Percentiles rank a stretch among this genome's conserved stretches.
Evolutionary conservation across 306 rosid genomes (phyloP).

Genomic region (Herpetospermum pedunculosum): DNA sequence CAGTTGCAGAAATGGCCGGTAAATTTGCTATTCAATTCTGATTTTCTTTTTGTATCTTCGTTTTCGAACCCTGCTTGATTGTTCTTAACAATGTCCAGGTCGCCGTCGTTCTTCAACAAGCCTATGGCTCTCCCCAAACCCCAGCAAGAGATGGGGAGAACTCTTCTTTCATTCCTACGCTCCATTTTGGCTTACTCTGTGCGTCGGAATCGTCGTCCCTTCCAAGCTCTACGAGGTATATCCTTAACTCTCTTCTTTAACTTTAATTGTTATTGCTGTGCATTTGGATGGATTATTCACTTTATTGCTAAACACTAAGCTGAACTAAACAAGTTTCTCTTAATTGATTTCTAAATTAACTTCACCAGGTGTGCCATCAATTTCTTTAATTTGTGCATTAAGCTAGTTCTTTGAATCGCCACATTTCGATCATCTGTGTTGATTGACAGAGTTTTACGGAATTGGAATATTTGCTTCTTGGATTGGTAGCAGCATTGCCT

Average conservation of each 20-base stretch:
- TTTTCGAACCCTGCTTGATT: no score
- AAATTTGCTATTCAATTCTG: no score
- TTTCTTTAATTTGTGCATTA: no score
- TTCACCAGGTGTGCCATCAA: no score
- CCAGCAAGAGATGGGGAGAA: constrained; percentile 95
- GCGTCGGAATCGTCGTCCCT: constrained; percentile 81
- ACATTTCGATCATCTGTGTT: not conserved
- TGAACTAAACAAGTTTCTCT: no score
- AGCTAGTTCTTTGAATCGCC: no score
- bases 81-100: constrained; percentile 26
- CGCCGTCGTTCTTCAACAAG: constrained; percentile 25
- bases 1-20: no score
- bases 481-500: constrained; percentile 77
- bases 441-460: constrained; percentile 66
- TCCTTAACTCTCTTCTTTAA: not conserved
- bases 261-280: no score
- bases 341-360: no score
- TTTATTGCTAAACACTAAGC: no score
- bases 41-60: no score
- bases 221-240: constrained; percentile 79
- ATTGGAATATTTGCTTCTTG: constrained; percentile 82
- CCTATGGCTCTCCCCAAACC: constrained; percentile 66
- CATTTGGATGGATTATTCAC: no score
- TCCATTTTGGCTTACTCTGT: constrained; percentile 92
- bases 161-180: constrained; percentile 72